Percentiles rank a stretch among this genome's conserved stretches.
These are phyloP conservation scores for Clitopilus hobsonii DNA, from an alignment of 768 basidiomycete species.

Conservation along the genomic window DNA sequence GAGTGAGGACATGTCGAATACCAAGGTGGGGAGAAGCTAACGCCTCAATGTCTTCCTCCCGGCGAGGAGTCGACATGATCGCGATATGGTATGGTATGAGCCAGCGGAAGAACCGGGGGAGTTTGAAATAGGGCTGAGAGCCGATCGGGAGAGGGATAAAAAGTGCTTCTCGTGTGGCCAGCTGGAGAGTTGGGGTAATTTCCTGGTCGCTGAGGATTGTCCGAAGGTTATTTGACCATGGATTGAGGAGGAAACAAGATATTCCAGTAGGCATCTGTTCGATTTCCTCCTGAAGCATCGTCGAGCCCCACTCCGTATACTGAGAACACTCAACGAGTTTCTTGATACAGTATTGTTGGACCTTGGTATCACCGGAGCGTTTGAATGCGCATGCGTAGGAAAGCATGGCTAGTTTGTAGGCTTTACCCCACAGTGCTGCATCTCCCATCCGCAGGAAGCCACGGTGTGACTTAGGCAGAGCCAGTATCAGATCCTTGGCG, in stretches of 20 bases:
- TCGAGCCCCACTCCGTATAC: constrained; percentile 48
- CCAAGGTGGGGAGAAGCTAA: constrained; percentile 44
- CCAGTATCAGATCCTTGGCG: constrained; percentile 25
- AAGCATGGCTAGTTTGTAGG: constrained; percentile 50
- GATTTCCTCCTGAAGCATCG: constrained; percentile 38
- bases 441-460: constrained; percentile 51
- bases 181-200: constrained; percentile 30
- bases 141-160: constrained; percentile 24
- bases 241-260: constrained; percentile 24
- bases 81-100: constrained; percentile 54
- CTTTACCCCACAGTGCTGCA: constrained; percentile 25
- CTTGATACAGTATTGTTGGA: constrained; percentile 38
- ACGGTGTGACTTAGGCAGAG: constrained; percentile 30
- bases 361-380: constrained; percentile 29
- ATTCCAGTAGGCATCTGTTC: constrained; percentile 31
- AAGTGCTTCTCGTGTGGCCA: constrained; percentile 36
- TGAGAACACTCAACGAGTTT: constrained; percentile 39
- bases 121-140: constrained; percentile 23
- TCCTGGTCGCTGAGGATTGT: constrained; percentile 24
- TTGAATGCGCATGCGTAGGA: constrained; percentile 45
- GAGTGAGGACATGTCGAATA: constrained; percentile 52
- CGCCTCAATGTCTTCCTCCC: constrained; percentile 42
- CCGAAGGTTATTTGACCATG: constrained; percentile 37
- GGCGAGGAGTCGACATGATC: constrained; percentile 55
- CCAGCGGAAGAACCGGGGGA: constrained; percentile 63